phyloP scores from a whole-genome alignment of 768 basidiomycete genomes.

The Lentinula boryana region DNA sequence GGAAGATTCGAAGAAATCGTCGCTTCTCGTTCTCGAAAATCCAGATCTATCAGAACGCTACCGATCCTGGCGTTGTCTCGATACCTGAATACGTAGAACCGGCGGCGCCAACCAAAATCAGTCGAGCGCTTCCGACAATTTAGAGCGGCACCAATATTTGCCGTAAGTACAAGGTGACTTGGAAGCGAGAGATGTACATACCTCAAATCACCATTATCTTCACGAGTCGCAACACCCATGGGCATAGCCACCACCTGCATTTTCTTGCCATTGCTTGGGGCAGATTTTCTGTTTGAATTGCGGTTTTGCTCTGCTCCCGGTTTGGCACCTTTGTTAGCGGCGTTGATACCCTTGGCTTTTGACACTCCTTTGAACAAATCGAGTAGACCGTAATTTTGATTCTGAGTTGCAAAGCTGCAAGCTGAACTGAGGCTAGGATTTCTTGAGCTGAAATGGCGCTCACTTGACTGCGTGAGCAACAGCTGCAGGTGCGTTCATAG shows the following conservation, averaged over 20 bases:
- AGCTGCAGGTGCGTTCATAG: background rate
- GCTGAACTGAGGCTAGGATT: background rate
- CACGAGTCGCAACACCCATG: background rate
- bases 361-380: background rate
- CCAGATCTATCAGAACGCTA: too few species aligned
- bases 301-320: background rate
- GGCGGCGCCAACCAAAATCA: too few species aligned
- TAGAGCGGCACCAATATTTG: too few species aligned
- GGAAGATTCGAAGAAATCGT: too few species aligned
- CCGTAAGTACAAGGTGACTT: too few species aligned
- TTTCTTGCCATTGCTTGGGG: background rate
- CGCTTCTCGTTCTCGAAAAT: too few species aligned
- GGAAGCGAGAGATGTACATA: too few species aligned
- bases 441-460: too few species aligned
- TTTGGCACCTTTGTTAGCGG: too few species aligned
- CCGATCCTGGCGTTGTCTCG: too few species aligned
- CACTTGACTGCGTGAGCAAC: background rate
- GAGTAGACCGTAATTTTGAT: background rate
- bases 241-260: background rate
- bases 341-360: background rate
- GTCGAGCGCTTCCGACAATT: too few species aligned
- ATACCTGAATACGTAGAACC: too few species aligned
- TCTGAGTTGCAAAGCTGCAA: background rate
- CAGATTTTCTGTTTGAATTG: background rate
- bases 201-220: background rate